Base-by-base conservation (phyloP, 1,284 basidiomycete species). In the Ganoderma boninense region DNA sequence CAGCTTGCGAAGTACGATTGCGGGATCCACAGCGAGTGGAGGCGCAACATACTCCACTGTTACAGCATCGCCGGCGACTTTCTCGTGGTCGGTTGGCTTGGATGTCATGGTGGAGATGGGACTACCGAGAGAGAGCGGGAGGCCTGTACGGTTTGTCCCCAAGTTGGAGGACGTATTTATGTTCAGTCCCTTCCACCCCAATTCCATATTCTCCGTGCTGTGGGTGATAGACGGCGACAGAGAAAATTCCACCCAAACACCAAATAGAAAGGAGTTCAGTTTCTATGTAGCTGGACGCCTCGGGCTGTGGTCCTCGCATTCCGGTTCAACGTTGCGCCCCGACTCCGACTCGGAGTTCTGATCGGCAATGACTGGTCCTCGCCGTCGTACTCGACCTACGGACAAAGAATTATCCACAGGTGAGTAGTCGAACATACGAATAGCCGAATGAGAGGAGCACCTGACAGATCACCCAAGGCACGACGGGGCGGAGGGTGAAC, bases 1-100 rank as follows among this genome's bases (percentile, higher is more conserved):
- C 10, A 78, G 42, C 66, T 77, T 78, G 42, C 77, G 72, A 16
- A 77, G 42, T 16, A 78, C 71, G 35, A 18, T 35, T 11, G 38
- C 3, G 13, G 46, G 18, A 40, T 52, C 62, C 18, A 64, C 46
- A 2, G 49, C 4, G 49, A 14, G 23, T 11, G 14, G 23, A 4
- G 13, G 3, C 49, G 23, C 13, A 8, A 11, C 23, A 23, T 13
- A 26, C 13, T 5, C 13, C 49, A 14, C 23, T 52, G 11, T 14
- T 14, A 26, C 49, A 5, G 8, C 26, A 6, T 14, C 8, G 8
- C 23, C 13, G 20, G 49, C 4, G 10, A 26, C 23, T 52, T 52
- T 52, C 23, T 52, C 49, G 49, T 52, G 49, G 13, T 26, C 23
- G 13, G 49, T 52, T 7, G 4, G 26, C 38, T 38, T 38, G 23